Base-by-base conservation (phyloP, 257 asterid species). In the Coffea canephora region DNA sequence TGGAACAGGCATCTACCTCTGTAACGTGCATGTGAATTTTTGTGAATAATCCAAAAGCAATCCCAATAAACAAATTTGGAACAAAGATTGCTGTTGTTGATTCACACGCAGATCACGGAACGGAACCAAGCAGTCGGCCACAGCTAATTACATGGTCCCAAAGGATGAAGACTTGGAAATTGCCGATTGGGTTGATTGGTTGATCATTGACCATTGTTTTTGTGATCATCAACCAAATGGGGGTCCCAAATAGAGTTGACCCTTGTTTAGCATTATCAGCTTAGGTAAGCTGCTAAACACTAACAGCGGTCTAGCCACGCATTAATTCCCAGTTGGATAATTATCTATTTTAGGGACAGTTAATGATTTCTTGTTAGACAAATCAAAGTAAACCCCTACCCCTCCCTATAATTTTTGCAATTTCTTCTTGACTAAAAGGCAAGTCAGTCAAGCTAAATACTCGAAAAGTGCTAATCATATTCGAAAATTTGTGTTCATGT, bases 151-250 rank as follows among this genome's bases (percentile, higher is more conserved):
- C 10, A 76, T 86, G 85, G 86, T 79, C 87, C 57, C 55, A 6
- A 16, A 11, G 59, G 68, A 71, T 71, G 43, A n/a, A 45, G 77
- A 70, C 64, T 27, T 55, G n/a, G 31, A 13, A n/a, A 70, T 66
- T 0, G 57, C 55, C 71, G 34, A 31, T 46, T 6, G 36, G 76
- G 86, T 77, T 77, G 87, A 84, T 87, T 86, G 90, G 84, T 86
- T 88, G 81, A 88, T 91, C 77, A 89, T 87, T 87, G 93, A 90
- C 91, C 87, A 84, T 75, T 88, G 91, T 86, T 81, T 80, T 84
- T 87, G 21, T 80, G 78, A 82, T 80, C 76, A 78, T 78, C 21
- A 79, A 79, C 82, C 79, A 41, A 16, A 18, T 18, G 43, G 52
- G 84, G 89, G 89, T 77, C 81, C 88, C 88, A 45, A 62, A 54